Evolutionary conservation across 2,329 filamentous ascomycete species (phyloP).

Genomic region (Colletotrichum karsti): DNA sequence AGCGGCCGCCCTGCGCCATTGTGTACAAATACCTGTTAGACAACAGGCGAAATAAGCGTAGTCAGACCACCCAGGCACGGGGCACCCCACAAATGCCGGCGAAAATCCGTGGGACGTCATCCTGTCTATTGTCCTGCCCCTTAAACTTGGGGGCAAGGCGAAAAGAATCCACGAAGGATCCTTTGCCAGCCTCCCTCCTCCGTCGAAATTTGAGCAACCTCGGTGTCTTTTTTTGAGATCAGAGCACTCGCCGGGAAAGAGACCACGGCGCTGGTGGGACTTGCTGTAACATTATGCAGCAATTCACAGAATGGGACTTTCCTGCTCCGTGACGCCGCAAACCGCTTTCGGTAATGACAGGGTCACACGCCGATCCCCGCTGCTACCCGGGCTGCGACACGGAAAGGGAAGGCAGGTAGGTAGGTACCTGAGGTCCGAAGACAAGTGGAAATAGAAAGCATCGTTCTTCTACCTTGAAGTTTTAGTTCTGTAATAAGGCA

Average conservation of each 20-base stretch:
- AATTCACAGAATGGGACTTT: constrained; percentile 12
- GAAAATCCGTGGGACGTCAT: constrained; percentile 17
- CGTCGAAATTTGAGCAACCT: no score
- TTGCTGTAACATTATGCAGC: neutral
- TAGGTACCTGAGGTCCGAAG: neutral
- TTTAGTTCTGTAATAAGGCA: no score
- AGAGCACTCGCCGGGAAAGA: neutral
- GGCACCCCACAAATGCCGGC: constrained; percentile 6
- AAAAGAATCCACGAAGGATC: neutral
- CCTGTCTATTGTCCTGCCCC: neutral
- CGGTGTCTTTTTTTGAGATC: neutral
- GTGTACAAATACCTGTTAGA: constrained; percentile 10
- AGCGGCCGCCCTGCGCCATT: constrained; percentile 2
- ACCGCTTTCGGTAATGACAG: constrained; percentile 10
- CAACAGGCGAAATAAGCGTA: constrained; percentile 6
- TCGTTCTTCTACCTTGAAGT: no score
- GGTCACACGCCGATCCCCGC: constrained; percentile 10
- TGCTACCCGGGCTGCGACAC: constrained; percentile 13
- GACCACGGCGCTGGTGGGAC: neutral
- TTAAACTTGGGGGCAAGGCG: neutral
- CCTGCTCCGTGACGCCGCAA: neutral
- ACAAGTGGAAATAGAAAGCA: no score
- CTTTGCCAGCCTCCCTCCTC: neutral
- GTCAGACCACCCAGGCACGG: constrained; percentile 21
- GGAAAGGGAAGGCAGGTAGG: constrained; percentile 6